phyloP scores from a whole-genome alignment of 768 basidiomycete genomes.

The Tephrocybe sp. region DNA sequence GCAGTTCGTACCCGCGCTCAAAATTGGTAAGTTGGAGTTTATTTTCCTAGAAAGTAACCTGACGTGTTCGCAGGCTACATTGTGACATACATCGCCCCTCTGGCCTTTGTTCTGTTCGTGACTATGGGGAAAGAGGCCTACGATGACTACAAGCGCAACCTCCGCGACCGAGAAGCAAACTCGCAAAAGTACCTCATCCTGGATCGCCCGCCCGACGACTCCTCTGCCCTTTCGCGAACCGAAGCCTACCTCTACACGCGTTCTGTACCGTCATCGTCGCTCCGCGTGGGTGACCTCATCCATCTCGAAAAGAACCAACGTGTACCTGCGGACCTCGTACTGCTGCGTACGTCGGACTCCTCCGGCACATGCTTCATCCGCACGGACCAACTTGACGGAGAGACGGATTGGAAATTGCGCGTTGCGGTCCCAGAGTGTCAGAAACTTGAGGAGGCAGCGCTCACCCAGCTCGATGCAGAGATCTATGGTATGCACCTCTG shows the following conservation, averaged over 20 bases:
- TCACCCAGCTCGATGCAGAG: slow-evolving; percentile 78
- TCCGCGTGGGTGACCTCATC: slow-evolving; percentile 91
- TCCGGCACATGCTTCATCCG: slow-evolving; percentile 96
- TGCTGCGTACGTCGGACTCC: slow-evolving; percentile 84
- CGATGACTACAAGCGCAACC: slow-evolving; percentile 94
- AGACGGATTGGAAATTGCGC: slow-evolving; percentile 98
- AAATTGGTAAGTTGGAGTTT: slow-evolving; percentile 68
- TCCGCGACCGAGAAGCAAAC: slow-evolving; percentile 93
- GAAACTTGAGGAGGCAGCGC: slow-evolving; percentile 53
- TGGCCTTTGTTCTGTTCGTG: slow-evolving; percentile 91
- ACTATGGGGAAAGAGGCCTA: slow-evolving; percentile 99
- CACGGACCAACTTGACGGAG: slow-evolving; percentile 97
- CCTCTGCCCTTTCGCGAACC: slow-evolving; percentile 34
- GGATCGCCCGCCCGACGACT: slow-evolving; percentile 44
- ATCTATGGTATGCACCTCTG: slow-evolving; percentile 67
- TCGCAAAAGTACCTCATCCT: slow-evolving; percentile 88
- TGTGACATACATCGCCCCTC: slow-evolving; percentile 91
- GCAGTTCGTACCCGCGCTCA: slow-evolving; percentile 93
- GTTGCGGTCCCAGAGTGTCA: slow-evolving; percentile 87
- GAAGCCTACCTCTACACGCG: slow-evolving; percentile 50
- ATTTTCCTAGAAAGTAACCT: neutral
- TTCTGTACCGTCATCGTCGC: slow-evolving; percentile 82
- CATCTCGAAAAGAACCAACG: slow-evolving; percentile 95
- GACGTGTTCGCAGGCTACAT: slow-evolving; percentile 70
- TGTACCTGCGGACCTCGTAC: slow-evolving; percentile 91